A percentile compares a stretch with the other conserved stretches of the same genome.
Evolutionary conservation across 768 basidiomycete genomes (phyloP).

Genomic region (Lactifluus echinatus): DNA sequence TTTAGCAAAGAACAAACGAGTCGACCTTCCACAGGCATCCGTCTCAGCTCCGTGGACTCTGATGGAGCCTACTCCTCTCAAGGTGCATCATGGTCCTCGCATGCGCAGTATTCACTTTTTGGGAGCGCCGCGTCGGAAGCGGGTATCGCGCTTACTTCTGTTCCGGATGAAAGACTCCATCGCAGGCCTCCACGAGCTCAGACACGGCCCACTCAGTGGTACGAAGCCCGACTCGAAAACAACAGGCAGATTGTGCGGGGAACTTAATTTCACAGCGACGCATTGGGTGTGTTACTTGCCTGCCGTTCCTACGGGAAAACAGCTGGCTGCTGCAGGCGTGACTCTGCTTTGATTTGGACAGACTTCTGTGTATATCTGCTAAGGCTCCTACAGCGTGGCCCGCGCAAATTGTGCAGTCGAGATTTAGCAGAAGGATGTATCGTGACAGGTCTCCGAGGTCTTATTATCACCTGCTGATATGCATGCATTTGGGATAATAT

Average conservation of each 20-base stretch:
- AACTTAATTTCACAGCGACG: neutral
- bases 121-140: neutral
- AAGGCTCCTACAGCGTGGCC: neutral
- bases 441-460: neutral
- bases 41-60: neutral
- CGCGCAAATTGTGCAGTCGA: neutral
- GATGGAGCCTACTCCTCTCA: neutral
- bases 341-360: neutral
- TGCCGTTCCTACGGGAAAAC: neutral
- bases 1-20: neutral
- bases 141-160: slow-evolving; percentile 30
- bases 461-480: neutral
- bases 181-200: neutral
- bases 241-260: neutral
- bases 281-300: neutral
- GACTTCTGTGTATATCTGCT: neutral
- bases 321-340: neutral
- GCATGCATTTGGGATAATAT: neutral
- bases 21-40: neutral
- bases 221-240: neutral
- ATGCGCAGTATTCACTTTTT: neutral
- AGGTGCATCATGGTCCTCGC: neutral
- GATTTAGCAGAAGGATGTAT: neutral
- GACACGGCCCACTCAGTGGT: neutral
- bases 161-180: slow-evolving; percentile 34